Conservation (phyloP, 108 stramenopile genomes). For the Pseudonitzschia pungens region DNA sequence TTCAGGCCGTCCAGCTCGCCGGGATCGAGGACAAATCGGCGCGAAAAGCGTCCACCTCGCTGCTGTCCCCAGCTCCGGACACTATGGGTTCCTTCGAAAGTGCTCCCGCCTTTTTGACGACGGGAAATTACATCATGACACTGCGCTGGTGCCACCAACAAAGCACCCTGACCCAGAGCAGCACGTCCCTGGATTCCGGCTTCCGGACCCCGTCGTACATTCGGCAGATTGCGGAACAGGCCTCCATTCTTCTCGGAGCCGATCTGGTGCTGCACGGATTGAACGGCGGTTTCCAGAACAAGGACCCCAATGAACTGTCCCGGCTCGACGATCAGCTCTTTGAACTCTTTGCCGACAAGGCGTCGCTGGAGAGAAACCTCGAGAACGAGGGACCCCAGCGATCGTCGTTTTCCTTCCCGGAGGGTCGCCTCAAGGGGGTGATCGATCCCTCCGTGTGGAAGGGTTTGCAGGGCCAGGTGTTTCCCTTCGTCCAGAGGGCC, state of each 20-base stretch:
- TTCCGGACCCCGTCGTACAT: conserved; percentile 6
- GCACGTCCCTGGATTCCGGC: not conserved
- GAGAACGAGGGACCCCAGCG: not conserved
- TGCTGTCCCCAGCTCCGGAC: conserved; percentile 45
- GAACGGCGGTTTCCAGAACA: conserved; percentile 14
- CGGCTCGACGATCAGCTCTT: conserved; percentile 60
- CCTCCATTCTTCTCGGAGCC: conserved; percentile 47
- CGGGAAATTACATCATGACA: conserved; percentile 60
- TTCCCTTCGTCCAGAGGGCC: conserved; percentile 7
- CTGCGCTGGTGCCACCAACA: conserved; percentile 65
- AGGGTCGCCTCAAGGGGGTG: conserved; percentile 30
- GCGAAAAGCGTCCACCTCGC: conserved; percentile 34
- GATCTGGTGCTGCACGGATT: conserved; percentile 58
- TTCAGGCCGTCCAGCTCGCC: conserved; percentile 47
- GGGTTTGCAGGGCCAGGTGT: conserved; percentile 24
- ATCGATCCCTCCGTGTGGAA: conserved; percentile 23
- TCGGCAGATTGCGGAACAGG: conserved; percentile 49
- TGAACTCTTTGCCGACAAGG: conserved; percentile 54
- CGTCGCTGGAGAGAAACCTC: not conserved
- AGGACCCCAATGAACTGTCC: conserved; percentile 20
- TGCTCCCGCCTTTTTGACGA: conserved; percentile 19
- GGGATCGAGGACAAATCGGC: conserved; percentile 59
- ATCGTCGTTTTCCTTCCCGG: not conserved
- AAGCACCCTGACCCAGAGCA: conserved; percentile 17
- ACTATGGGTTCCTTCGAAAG: conserved; percentile 43